phyloP scores from a whole-genome alignment of 192 early-diverging fungal genomes.

The Rhizoclosmatium sp. region DNA sequence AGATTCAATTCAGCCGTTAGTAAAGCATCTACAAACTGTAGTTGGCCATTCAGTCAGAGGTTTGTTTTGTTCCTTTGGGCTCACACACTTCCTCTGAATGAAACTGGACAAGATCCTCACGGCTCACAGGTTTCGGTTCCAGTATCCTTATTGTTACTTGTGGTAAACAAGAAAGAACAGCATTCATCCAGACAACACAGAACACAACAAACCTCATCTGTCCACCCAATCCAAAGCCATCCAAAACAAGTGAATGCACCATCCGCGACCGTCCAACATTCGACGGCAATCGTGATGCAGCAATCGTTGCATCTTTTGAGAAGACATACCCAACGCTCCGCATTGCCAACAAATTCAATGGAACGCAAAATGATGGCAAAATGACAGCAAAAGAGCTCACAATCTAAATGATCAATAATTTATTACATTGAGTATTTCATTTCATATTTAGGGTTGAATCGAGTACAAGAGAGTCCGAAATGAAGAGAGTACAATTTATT shows the following conservation, averaged over 20 bases:
- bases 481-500: no score
- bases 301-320: not conserved
- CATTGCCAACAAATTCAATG: no score
- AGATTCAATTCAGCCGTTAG: slow-evolving; percentile 12
- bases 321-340: slow-evolving; percentile 35
- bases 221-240: slow-evolving; percentile 17
- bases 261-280: slow-evolving; percentile 34
- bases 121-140: slow-evolving; percentile 14
- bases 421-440: no score
- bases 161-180: not conserved
- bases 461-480: no score
- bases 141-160: slow-evolving; percentile 25
- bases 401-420: no score
- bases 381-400: no score
- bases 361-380: no score
- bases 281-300: slow-evolving; percentile 31
- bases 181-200: not conserved
- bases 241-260: slow-evolving; percentile 42
- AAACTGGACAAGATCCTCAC: slow-evolving; percentile 33
- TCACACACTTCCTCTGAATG: slow-evolving; percentile 38
- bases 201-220: slow-evolving; percentile 13
- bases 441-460: no score
- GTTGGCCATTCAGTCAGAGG: not conserved
- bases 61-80: not conserved
- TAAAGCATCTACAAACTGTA: slow-evolving; percentile 22